Percentiles rank a stretch among this genome's conserved stretches.
phyloP scores from a whole-genome alignment of 345 rosid species.

The Populus tremula region DNA sequence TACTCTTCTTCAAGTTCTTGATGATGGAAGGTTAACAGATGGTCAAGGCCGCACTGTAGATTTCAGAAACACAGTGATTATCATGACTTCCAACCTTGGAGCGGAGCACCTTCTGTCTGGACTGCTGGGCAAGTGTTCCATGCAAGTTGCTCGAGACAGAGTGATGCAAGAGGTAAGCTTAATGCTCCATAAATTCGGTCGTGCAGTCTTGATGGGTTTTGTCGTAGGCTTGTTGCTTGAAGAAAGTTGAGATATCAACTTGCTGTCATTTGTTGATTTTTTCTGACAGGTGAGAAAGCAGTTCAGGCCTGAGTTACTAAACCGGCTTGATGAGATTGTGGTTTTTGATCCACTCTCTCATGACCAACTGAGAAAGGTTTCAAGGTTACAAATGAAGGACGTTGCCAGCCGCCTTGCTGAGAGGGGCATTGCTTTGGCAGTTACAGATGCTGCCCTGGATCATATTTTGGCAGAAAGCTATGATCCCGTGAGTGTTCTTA shows the following conservation, averaged over 20 bases:
- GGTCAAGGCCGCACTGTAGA: conserved; percentile 94
- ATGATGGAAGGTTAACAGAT: conserved; percentile 84
- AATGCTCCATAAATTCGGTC: not conserved
- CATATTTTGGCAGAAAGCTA: conserved; percentile 65
- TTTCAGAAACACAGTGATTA: conserved; percentile 72
- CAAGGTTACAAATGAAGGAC: conserved; percentile 79
- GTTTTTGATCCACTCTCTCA: conserved; percentile 90
- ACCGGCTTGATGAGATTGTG: conserved; percentile 84
- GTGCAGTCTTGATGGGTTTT: too few relatives aligned
- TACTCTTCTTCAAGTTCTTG: conserved; percentile 88
- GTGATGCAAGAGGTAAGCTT: conserved; percentile 72
- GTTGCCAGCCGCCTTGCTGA: conserved; percentile 79
- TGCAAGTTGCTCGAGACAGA: conserved; percentile 76
- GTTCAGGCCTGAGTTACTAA: conserved; percentile 81
- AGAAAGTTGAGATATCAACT: not conserved
- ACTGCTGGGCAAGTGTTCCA: conserved; percentile 59
- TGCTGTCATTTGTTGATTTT: not conserved
- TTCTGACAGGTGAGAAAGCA: conserved; percentile 59
- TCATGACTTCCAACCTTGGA: conserved; percentile 94
- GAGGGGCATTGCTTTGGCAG: conserved; percentile 80
- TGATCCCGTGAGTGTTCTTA: conserved; percentile 64
- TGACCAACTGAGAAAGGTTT: conserved; percentile 79
- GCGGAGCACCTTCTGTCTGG: conserved; percentile 83
- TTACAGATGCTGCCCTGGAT: conserved; percentile 78
- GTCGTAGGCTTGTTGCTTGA: too few relatives aligned